Evolutionary conservation across 2,329 filamentous ascomycete species (phyloP).

Genomic region (Pseudogymnoascus sp.): DNA sequence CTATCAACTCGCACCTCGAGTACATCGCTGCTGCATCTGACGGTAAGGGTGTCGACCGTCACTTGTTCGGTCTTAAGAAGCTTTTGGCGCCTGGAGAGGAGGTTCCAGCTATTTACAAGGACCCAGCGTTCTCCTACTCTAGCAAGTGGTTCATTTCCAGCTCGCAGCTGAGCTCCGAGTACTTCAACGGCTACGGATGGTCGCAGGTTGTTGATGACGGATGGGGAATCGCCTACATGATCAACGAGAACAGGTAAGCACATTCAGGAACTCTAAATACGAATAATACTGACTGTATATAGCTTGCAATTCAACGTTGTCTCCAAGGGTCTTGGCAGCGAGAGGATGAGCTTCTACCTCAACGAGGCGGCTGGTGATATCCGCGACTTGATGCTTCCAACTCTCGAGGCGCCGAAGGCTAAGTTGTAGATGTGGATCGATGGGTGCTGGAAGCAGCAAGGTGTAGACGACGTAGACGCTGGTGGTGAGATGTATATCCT

Average conservation of each 20-base stretch:
- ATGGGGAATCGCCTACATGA: slow-evolving; percentile 99
- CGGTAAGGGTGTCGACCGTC: slow-evolving; percentile 88
- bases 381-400: slow-evolving; percentile 74
- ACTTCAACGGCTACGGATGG: slow-evolving; percentile 99
- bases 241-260: slow-evolving; percentile 85
- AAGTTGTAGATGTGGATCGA: slow-evolving; percentile 56
- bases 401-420: slow-evolving; percentile 70
- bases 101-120: slow-evolving; percentile 73
- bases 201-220: slow-evolving; percentile 93
- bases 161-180: slow-evolving; percentile 87
- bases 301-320: slow-evolving; percentile 98
- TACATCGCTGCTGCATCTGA: slow-evolving; percentile 87
- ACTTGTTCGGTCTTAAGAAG: slow-evolving; percentile 96
- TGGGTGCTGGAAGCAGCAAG: neutral
- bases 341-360: slow-evolving; percentile 91
- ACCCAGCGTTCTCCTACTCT: slow-evolving; percentile 78
- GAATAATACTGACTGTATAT: slow-evolving; percentile 7
- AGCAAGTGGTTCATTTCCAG: slow-evolving; percentile 83
- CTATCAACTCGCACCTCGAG: slow-evolving; percentile 72
- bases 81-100: slow-evolving; percentile 73
- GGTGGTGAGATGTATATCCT: neutral
- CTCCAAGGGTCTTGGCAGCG: slow-evolving; percentile 81
- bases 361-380: slow-evolving; percentile 90
- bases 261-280: neutral
- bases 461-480: neutral